Base-by-base conservation (phyloP, 2,329 filamentous ascomycete species). In the Ophiostoma ulmi region DNA sequence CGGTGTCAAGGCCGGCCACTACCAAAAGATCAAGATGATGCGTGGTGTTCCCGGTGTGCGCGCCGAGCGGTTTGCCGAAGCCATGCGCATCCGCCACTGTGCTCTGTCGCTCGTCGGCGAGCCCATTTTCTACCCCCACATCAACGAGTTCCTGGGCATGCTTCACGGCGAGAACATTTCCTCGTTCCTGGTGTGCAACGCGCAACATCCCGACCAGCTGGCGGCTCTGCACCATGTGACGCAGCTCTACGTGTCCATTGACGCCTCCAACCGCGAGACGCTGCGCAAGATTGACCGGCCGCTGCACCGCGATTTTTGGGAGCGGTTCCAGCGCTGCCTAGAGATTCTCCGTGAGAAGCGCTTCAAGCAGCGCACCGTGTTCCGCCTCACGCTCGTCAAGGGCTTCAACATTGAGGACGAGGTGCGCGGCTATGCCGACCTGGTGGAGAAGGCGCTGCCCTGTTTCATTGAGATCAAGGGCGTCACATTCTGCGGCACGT, bases 361-460 rank as follows among this genome's bases (percentile, higher is more conserved):
- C 58, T 90, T 92, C 82, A 86, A 89, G 70, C 94, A 97, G 78
- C 90, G 94, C 70, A 98, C 95, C 6, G 95, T 98, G 4, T 98
- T 97, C 84, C 89, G 95, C 1, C 86, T 98, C 3, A 98, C 94
- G 0, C 88, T 99, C 1, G 95, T 98, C 78, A 98, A 98, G 82
- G 94, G 94, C 3, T 98, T 99, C 86, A 98, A 99, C 78, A 88
- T 98, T 74, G 94, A 97, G 35, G 94, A 97, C 75, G 95, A 97
- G 80, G 93, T 90, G 6, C 87, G 90, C 74, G 94, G 94, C 5
- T 98, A 99, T 77, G 94, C 94, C 0, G 89, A 92, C 76, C 88
- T 98, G 1, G 91, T 98, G 22, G 91, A 94, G 77, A 88, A 89
- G 74, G 94, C 91, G 0, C 84, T 97, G 31, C 94, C 94, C 0